Evolutionary conservation across 345 rosid genomes (phyloP).

Genomic region (Linum lewisii): DNA sequence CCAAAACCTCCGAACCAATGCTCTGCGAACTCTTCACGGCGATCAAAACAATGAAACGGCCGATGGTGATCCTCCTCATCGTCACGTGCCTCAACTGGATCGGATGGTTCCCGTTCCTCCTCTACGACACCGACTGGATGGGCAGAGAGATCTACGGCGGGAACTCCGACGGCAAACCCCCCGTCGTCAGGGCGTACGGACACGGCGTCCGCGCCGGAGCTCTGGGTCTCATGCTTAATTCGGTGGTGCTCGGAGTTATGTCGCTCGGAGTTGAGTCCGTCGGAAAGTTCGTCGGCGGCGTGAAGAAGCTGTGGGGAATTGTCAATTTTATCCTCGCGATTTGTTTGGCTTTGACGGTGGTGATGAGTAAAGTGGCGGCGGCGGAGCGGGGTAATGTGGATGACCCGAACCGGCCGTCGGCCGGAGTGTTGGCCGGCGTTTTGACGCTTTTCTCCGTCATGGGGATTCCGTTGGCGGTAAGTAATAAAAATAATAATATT

Average conservation of each 20-base stretch:
- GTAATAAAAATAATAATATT: background rate
- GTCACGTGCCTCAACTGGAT: conserved; percentile 84
- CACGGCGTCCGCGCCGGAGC: conserved; percentile 73
- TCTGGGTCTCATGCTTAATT: conserved; percentile 66
- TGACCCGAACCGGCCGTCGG: conserved; percentile 25
- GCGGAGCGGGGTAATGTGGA: conserved; percentile 19
- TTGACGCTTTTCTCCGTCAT: conserved; percentile 52
- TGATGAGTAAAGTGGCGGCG: conserved; percentile 54
- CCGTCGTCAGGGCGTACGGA: conserved; percentile 31
- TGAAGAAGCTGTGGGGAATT: conserved; percentile 52
- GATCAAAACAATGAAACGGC: conserved; percentile 38
- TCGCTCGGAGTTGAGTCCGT: conserved; percentile 45
- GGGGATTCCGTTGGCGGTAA: conserved; percentile 79
- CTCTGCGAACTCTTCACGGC: conserved; percentile 36
- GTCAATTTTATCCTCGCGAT: conserved; percentile 59
- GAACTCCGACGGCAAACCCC: conserved; percentile 23
- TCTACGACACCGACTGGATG: conserved; percentile 90
- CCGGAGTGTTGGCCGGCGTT: conserved; percentile 39
- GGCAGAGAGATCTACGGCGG: conserved; percentile 92
- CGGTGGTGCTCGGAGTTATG: conserved; percentile 56
- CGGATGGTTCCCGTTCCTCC: conserved; percentile 82
- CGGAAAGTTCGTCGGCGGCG: conserved; percentile 41
- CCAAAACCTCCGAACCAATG: background rate
- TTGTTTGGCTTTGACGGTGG: conserved; percentile 42
- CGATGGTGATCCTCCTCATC: conserved; percentile 63